Conservation (phyloP, 371 early-diverging fungal species). For the Choanephora cucurbitarum region DNA sequence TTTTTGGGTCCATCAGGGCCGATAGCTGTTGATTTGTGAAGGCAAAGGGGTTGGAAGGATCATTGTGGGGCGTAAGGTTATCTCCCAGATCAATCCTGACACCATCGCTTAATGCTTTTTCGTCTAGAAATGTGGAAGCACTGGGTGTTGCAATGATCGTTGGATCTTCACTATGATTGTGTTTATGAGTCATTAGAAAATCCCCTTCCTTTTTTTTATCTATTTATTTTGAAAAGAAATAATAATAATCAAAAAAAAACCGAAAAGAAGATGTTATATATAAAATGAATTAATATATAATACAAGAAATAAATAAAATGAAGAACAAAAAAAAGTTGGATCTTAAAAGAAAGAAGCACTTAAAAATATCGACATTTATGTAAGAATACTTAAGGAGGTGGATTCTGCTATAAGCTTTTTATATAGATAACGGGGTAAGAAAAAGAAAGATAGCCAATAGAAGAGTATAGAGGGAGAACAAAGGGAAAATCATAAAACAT, state of each 20-base stretch:
- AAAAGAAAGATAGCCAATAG: background rate
- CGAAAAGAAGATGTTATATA: background rate
- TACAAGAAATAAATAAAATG: background rate
- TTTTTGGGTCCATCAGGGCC: slow-evolving; percentile 61
- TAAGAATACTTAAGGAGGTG: background rate
- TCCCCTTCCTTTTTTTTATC: slow-evolving; percentile 8
- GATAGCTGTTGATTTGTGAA: slow-evolving; percentile 53
- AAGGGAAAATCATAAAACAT: slow-evolving; percentile 1
- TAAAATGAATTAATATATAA: background rate
- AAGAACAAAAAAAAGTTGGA: background rate
- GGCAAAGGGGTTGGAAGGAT: slow-evolving; percentile 54
- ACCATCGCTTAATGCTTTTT: slow-evolving; percentile 9
- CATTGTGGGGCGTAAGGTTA: slow-evolving; percentile 36
- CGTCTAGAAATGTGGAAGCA: slow-evolving; percentile 16
- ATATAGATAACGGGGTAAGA: background rate
- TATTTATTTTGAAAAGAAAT: too few species aligned
- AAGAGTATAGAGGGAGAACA: too few species aligned
- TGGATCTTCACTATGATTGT: slow-evolving; percentile 24
- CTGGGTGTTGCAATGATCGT: slow-evolving; percentile 24
- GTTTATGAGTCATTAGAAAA: slow-evolving; percentile 12
- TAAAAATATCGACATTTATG: background rate
- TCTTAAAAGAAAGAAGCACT: too few species aligned
- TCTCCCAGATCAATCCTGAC: slow-evolving; percentile 29
- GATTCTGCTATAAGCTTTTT: background rate
- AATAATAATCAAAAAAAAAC: slow-evolving; percentile 7